These are phyloP conservation scores for Colletotrichum cuscutae DNA, from an alignment of 2,329 filamentous ascomycete species.

Conservation along the genomic window DNA sequence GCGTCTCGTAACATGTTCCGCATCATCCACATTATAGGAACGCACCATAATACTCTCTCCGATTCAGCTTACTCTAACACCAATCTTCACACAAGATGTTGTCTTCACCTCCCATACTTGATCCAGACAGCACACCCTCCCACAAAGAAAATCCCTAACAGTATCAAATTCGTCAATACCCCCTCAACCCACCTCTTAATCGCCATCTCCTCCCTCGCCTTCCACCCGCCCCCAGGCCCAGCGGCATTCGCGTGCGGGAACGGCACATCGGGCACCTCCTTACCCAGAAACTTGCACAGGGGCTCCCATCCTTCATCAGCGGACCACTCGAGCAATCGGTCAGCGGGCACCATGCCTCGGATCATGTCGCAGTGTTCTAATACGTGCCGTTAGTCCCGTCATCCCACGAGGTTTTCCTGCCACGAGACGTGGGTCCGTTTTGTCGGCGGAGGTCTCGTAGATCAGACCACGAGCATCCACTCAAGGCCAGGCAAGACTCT, in stretches of 20 bases:
- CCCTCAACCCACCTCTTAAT: constrained; percentile 29
- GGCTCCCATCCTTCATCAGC: constrained; percentile 53
- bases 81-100: too few relatives aligned
- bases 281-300: constrained; percentile 51
- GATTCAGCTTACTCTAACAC: too few relatives aligned
- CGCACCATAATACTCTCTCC: background rate
- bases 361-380: constrained; percentile 47
- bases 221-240: constrained; percentile 9
- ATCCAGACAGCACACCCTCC: constrained; percentile 8
- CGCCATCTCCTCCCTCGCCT: constrained; percentile 30
- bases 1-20: background rate
- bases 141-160: constrained; percentile 6
- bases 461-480: too few relatives aligned
- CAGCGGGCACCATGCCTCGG: constrained; percentile 42
- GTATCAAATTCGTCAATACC: constrained; percentile 26
- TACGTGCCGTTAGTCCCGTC: background rate
- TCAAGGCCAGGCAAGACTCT: too few relatives aligned
- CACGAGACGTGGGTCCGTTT: too few relatives aligned
- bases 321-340: constrained; percentile 47
- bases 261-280: constrained; percentile 44
- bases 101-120: background rate
- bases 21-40: background rate
- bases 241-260: constrained; percentile 48
- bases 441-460: too few relatives aligned
- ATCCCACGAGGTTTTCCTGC: too few relatives aligned